phyloP scores from a whole-genome alignment of 2,329 filamentous ascomycete species.

The Fusarium equiseti region DNA sequence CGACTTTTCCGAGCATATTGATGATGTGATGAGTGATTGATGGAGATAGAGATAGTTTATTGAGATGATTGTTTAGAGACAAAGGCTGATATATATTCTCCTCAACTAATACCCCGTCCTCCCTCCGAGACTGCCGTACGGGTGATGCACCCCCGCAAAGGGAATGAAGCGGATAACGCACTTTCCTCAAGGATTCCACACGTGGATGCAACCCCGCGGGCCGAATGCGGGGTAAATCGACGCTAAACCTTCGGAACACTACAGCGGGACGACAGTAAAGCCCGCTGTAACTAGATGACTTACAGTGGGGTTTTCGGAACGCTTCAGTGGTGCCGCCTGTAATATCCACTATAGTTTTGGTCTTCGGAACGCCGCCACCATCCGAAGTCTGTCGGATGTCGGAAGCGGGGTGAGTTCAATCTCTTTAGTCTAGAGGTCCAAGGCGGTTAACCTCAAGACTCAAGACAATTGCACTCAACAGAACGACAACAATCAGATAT shows the following conservation, averaged over 20 bases:
- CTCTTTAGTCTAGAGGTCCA: too few relatives aligned
- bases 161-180: neutral
- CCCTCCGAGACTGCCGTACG: neutral
- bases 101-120: neutral
- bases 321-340: neutral
- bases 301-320: neutral
- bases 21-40: neutral
- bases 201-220: neutral
- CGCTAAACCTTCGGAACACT: neutral
- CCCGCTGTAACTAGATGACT: neutral
- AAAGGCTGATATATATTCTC: neutral
- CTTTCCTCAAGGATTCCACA: too few relatives aligned
- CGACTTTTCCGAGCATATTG: constrained; percentile 70
- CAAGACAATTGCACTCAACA: neutral
- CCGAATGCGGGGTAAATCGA: neutral
- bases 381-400: constrained; percentile 33
- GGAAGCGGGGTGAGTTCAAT: constrained; percentile 24
- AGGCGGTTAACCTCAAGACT: too few relatives aligned
- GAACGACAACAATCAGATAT: neutral
- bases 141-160: constrained; percentile 7
- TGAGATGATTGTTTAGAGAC: neutral
- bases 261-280: neutral
- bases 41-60: neutral
- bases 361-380: neutral
- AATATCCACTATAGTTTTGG: neutral